Evolutionary conservation across 805 yeast genomes (phyloP).

Genomic region (Priceomyces castillae): DNA sequence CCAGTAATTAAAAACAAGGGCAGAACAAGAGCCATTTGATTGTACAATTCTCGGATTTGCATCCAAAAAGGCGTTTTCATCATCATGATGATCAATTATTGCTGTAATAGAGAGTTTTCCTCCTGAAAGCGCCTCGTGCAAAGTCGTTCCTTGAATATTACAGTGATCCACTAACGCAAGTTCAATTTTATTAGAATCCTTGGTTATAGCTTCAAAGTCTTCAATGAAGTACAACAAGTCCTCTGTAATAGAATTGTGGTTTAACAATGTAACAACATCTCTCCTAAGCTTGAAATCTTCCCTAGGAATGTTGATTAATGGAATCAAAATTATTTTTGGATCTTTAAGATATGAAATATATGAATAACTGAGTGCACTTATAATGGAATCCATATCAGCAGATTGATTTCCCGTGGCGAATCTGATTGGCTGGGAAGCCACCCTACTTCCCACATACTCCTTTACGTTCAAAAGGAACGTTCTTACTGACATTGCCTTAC

Average conservation of each 20-base stretch:
- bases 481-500: conserved; percentile 23
- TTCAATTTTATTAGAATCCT: conserved; percentile 22
- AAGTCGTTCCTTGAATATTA: conserved; percentile 50
- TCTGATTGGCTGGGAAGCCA: conserved; percentile 17
- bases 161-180: conserved; percentile 84
- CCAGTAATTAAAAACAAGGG: conserved; percentile 70
- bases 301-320: conserved; percentile 70
- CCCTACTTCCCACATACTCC: conserved; percentile 12
- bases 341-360: conserved; percentile 45
- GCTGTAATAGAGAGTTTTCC: conserved; percentile 33
- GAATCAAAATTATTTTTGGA: conserved; percentile 45
- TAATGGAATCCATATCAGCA: conserved; percentile 85
- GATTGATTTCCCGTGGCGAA: conserved; percentile 81
- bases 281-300: conserved; percentile 66
- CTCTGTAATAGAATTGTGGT: conserved; percentile 43
- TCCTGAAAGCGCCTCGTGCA: conserved; percentile 25
- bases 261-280: conserved; percentile 62
- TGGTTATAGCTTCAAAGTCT: conserved; percentile 45
- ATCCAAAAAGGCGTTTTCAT: conserved; percentile 49
- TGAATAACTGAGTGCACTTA: conserved; percentile 71
- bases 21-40: conserved; percentile 74
- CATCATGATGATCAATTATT: conserved; percentile 88
- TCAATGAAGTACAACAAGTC: conserved; percentile 62
- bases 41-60: conserved; percentile 62
- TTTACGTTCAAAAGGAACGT: conserved; percentile 21